Evolutionary conservation across 306 rosid genomes (phyloP).

Genomic region (Trifolium pratense): DNA sequence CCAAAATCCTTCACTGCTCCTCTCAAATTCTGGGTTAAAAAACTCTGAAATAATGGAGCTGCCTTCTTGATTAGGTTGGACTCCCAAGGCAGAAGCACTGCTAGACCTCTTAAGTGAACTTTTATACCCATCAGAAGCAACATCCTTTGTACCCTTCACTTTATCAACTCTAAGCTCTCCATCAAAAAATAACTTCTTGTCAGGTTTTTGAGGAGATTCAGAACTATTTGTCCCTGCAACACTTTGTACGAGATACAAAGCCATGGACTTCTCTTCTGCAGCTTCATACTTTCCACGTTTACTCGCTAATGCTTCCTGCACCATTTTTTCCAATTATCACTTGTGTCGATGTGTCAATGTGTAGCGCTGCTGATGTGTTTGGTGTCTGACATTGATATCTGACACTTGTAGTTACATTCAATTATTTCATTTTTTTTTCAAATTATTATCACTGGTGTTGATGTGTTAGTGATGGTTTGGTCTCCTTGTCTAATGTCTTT

Average conservation of each 20-base stretch:
- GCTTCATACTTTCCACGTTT: slow-evolving; percentile 47
- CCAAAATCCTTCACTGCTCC: slow-evolving; percentile 52
- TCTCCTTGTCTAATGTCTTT: too few species aligned
- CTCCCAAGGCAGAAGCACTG: slow-evolving; percentile 71
- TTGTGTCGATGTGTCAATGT: too few species aligned
- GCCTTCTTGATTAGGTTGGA: slow-evolving; percentile 56
- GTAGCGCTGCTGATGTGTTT: too few species aligned
- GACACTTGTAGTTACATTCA: too few species aligned
- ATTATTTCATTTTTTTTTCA: too few species aligned
- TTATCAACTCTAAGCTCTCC: slow-evolving; percentile 52
- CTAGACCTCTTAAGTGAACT: slow-evolving; percentile 72
- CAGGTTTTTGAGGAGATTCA: slow-evolving; percentile 48
- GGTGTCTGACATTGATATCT: too few species aligned
- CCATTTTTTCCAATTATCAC: too few species aligned
- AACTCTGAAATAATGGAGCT: slow-evolving; percentile 75
- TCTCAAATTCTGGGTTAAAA: slow-evolving; percentile 61
- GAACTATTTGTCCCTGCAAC: slow-evolving; percentile 45
- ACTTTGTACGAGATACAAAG: slow-evolving; percentile 52
- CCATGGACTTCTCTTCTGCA: slow-evolving; percentile 52
- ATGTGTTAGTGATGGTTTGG: too few species aligned
- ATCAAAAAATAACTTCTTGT: slow-evolving; percentile 43
- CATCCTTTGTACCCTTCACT: slow-evolving; percentile 38
- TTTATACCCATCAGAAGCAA: slow-evolving; percentile 50
- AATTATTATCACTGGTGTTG: too few species aligned
- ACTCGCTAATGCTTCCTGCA: slow-evolving; percentile 52